These are phyloP conservation scores for Cercophora newfieldiana DNA, from an alignment of 495 filamentous ascomycete species.

Conservation along the genomic window DNA sequence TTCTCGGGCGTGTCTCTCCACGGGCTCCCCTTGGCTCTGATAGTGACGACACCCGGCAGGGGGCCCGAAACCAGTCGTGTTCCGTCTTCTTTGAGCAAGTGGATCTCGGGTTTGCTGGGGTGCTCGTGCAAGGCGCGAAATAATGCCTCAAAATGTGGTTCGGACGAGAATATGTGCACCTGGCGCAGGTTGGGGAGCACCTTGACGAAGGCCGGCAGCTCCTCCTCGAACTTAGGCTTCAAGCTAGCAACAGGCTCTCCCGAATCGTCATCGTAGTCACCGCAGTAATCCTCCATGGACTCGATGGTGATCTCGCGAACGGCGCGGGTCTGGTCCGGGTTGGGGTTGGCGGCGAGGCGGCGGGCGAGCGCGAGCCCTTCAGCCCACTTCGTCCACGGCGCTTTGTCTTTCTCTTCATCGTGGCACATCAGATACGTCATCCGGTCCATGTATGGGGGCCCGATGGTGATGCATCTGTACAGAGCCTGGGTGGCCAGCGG, in stretches of 20 bases:
- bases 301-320: not conserved
- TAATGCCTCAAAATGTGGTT: conserved; percentile 1
- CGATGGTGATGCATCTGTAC: not conserved
- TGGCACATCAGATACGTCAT: not conserved
- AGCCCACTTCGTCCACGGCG: not conserved
- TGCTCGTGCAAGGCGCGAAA: conserved; percentile 5
- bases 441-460: not conserved
- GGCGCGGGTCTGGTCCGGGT: conserved; percentile 1
- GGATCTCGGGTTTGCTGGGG: conserved; percentile 11
- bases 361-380: not conserved
- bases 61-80: not conserved
- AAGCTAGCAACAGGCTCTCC: too few species aligned
- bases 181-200: conserved; percentile 2
- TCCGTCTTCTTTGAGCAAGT: conserved; percentile 7
- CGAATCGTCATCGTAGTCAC: too few species aligned
- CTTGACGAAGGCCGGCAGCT: not conserved
- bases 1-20: conserved; percentile 3
- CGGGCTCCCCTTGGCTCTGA: conserved; percentile 2
- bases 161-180: not conserved
- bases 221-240: too few species aligned
- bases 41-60: conserved; percentile 5
- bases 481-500: not conserved
- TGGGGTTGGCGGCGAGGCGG: conserved; percentile 6
- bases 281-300: not conserved
- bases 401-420: not conserved